Evolutionary conservation across 2,329 filamentous ascomycete species (phyloP), one percentile per base, ranked within the genome.

Genomic region (Alternaria rosae): DNA sequence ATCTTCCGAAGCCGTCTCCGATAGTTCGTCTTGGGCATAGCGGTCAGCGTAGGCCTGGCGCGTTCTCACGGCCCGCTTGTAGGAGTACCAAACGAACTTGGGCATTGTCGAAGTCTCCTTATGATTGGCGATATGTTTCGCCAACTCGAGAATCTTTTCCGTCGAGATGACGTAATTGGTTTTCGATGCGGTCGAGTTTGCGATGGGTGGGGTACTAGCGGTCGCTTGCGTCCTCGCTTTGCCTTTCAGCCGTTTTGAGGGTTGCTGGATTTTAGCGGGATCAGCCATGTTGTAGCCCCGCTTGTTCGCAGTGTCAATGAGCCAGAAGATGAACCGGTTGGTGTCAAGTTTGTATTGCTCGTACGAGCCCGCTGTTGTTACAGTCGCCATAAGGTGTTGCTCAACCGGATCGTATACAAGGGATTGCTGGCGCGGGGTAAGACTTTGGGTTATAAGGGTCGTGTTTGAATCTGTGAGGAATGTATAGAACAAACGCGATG

Each of bases 271-370:
- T 9, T 38, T 6, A 26, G 21, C 32, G 20, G 50, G 50, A 32
- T 53, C 32, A 5, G 25, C 30, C 12, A 53, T 53, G 20, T 20
- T n/a, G 21, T 53, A 26, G 13, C 15, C 6, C 10, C n/a, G 23
- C 11, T 38, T 32, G 6, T 32, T 9, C n/a, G 50, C 50, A 41
- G 32, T 53, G 32, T 38, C 50, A 3, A 53, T 35, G 38, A 53
- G 51, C 35, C 51, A 53, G n/a, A 42, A 42, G 23, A 42, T 53
- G 51, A 53, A 42, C 6, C 51, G 32, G 5, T 21, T 53, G 7
- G 51, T 53, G 5, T 53, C 51, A n/a, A 42, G 51, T 15, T 42
- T 53, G 51, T 53, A 42, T 21, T 53, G 32, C 51, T 53, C 51
- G 51, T 53, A 53, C 10, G 51, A 53, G 23, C 51, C 51, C 13